Evolutionary conservation across 306 rosid genomes (phyloP).

Genomic region (Malus domestica): ASM211411v1 NC_041798.1:30134501-30135000

Average conservation of each 20-base stretch:
- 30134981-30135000: not conserved
- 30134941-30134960: not conserved
- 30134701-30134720: conserved; percentile 58
- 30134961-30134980: not conserved
- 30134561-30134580: not conserved
- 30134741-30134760: conserved; percentile 70
- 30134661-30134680: conserved; percentile 16
- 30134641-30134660: conserved; percentile 5
- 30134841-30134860: conserved; percentile 70
- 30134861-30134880: conserved; percentile 65
- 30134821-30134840: conserved; percentile 36
- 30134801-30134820: conserved; percentile 71
- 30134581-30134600: conserved; percentile 11
- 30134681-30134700: conserved; percentile 61
- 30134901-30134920: not conserved
- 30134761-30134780: conserved; percentile 50
- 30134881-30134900: conserved; percentile 7
- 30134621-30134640: not conserved
- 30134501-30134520: conserved; percentile 77
- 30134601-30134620: conserved; percentile 1
- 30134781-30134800: conserved; percentile 50
- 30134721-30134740: conserved; percentile 70
- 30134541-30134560: not conserved
- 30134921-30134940: not conserved
- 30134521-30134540: conserved; percentile 19